Evolutionary conservation across 1,284 basidiomycete genomes (phyloP).

Genomic region (Marasmius oreades): DNA sequence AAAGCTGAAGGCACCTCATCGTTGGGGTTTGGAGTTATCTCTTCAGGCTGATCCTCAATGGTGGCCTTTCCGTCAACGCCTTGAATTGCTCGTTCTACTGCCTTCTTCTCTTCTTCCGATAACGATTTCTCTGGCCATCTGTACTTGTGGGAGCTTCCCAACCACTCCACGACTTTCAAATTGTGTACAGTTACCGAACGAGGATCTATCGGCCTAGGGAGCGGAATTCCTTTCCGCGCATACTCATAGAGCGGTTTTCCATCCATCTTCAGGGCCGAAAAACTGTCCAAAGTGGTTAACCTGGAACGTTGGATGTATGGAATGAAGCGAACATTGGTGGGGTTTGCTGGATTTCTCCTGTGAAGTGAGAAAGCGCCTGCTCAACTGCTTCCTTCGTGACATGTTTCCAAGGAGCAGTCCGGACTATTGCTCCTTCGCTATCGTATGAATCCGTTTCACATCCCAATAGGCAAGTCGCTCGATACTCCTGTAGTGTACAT

Average conservation of each 20-base stretch:
- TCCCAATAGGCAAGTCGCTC: slow-evolving; percentile 87
- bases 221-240: slow-evolving; percentile 83
- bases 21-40: slow-evolving; percentile 20
- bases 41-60: slow-evolving; percentile 25
- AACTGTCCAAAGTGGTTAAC: slow-evolving; percentile 47
- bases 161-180: slow-evolving; percentile 73
- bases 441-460: slow-evolving; percentile 97
- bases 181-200: slow-evolving; percentile 84
- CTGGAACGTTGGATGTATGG: slow-evolving; percentile 10
- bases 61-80: slow-evolving; percentile 32
- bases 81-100: slow-evolving; percentile 63
- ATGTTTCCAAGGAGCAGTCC: slow-evolving; percentile 78
- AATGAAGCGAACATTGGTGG: slow-evolving; percentile 77
- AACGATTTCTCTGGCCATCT: slow-evolving; percentile 73
- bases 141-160: slow-evolving; percentile 60
- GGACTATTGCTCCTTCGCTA: slow-evolving; percentile 77
- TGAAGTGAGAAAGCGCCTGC: slow-evolving; percentile 69
- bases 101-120: slow-evolving; percentile 64
- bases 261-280: slow-evolving; percentile 98
- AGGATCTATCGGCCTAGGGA: slow-evolving; percentile 90
- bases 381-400: slow-evolving; percentile 80
- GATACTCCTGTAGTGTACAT: slow-evolving; percentile 70
- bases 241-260: slow-evolving; percentile 96
- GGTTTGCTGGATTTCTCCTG: slow-evolving; percentile 85
- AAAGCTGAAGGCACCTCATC: slow-evolving; percentile 72